Evolutionary conservation across 306 rosid genomes (phyloP).

Genomic region (Prunus dulcis): DNA sequence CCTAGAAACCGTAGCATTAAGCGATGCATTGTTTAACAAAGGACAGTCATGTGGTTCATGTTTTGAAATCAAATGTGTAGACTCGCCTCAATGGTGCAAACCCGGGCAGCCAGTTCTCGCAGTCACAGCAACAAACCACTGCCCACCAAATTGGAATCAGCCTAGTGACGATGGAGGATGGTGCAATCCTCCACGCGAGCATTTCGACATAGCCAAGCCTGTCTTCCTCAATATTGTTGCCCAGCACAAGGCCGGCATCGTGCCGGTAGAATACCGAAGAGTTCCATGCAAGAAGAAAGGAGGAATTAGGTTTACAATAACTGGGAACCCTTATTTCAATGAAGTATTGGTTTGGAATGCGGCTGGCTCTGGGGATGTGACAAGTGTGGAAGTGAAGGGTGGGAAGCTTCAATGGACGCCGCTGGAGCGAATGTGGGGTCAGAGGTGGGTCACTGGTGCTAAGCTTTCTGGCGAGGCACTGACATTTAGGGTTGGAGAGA

Average conservation of each 20-base stretch:
- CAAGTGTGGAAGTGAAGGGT: slow-evolving; percentile 58
- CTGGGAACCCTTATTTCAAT: slow-evolving; percentile 70
- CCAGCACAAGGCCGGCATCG: slow-evolving; percentile 44
- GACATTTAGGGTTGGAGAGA: slow-evolving; percentile 51
- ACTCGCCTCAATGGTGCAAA: slow-evolving; percentile 52
- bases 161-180: slow-evolving; percentile 65
- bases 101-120: slow-evolving; percentile 34
- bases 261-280: slow-evolving; percentile 66
- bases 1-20: slow-evolving; percentile 58
- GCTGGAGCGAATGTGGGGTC: slow-evolving; percentile 68
- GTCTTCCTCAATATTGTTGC: slow-evolving; percentile 59
- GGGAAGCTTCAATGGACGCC: slow-evolving; percentile 54
- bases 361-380: slow-evolving; percentile 74
- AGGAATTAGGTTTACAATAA: slow-evolving; percentile 69
- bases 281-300: slow-evolving; percentile 59
- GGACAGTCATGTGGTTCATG: slow-evolving; percentile 76
- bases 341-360: slow-evolving; percentile 62
- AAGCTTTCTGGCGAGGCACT: slow-evolving; percentile 55
- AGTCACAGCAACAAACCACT: slow-evolving; percentile 64
- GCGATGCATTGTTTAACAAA: slow-evolving; percentile 50
- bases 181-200: slow-evolving; percentile 77
- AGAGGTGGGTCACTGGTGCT: slow-evolving; percentile 59
- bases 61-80: slow-evolving; percentile 55
- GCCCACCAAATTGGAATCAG: slow-evolving; percentile 50
- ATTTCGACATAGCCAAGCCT: slow-evolving; percentile 72